Base-by-base conservation (phyloP, 108 stramenopile species). In the Discostella pseudostelligera region DNA sequence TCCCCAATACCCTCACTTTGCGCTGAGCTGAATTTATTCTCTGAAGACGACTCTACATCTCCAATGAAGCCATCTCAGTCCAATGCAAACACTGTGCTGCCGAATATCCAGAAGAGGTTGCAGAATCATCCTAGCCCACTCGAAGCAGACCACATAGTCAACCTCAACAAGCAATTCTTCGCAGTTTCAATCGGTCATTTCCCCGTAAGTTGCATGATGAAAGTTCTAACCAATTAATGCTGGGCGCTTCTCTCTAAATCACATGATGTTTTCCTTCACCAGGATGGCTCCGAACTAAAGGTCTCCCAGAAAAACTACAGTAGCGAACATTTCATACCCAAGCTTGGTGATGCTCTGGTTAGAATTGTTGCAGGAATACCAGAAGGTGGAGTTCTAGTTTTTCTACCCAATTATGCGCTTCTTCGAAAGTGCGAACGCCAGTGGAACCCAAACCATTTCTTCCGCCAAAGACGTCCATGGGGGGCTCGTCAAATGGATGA, bases 71-170 rank as follows among this genome's bases (percentile, higher is more conserved):
- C 46, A 64, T 40, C 54, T 4, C 26, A 47, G 36, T n/a, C 22
- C 7, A 58, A n/a, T 22, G 26, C 44, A 24, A 53, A 42, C 10
- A 72, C 39, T 47, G 19, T 3, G 26, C 46, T n/a, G 55, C 44
- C 46, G 0, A 48, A 22, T 16, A 42, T 39, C 10, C 67, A 70
- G 39, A 71, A 45, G 35, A 28, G 81, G 49, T 53, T 91, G 17
- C 89, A 91, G 62, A 70, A 59, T 54, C 67, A 78, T 35, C 89
- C 89, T 0, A 69, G 48, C 53, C 87, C 90, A n/a, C 59, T 92
- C 1, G 86, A 92, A 59, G 90, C 90, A 12, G 74, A 84, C 29
- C 90, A 92, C 62, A 86, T 92, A 9, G 70, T 89, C 20, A 65
- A 86, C 59, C 71, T 89, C 20, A 49, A 77, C 21, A 84, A 83